phyloP scores from a whole-genome alignment of 208 protist genomes.

The Trypanosoma platydactyli region DNA sequence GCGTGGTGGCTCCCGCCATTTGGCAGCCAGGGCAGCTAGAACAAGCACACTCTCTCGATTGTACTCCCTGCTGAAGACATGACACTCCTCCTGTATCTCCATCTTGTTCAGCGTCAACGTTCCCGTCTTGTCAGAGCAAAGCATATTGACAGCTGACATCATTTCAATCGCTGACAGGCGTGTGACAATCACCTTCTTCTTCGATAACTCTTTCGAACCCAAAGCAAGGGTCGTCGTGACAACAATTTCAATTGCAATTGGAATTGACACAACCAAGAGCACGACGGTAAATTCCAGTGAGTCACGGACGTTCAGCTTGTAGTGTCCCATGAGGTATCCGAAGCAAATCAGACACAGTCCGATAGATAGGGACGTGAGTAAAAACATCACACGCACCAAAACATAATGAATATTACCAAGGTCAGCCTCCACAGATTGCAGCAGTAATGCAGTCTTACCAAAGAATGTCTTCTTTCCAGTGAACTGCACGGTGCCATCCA shows the following conservation, averaged over 20 bases:
- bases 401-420: constrained; percentile 68
- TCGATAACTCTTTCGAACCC: constrained; percentile 90
- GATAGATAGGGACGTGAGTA: constrained; percentile 58
- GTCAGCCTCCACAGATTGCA: constrained; percentile 82
- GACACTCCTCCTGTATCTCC: constrained; percentile 79
- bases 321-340: constrained; percentile 75
- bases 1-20: constrained; percentile 65
- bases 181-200: constrained; percentile 94
- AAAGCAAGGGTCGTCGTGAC: constrained; percentile 89
- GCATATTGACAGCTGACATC: constrained; percentile 50
- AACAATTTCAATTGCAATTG: constrained; percentile 83
- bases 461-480: constrained; percentile 94
- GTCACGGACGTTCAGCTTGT: constrained; percentile 58
- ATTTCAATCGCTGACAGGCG: constrained; percentile 93
- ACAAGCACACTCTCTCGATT: constrained; percentile 63
- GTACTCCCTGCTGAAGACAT: constrained; percentile 66
- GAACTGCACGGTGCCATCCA: constrained; percentile 74
- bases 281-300: constrained; percentile 80
- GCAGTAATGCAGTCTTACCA: constrained; percentile 90
- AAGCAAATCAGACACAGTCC: constrained; percentile 75
- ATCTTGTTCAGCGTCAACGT: constrained; percentile 95
- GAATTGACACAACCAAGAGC: constrained; percentile 94
- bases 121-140: constrained; percentile 95
- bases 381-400: constrained; percentile 66
- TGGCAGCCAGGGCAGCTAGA: constrained; percentile 79